phyloP scores from a whole-genome alignment of 2,329 filamentous ascomycete species.

The Cladosporium sp. region DNA sequence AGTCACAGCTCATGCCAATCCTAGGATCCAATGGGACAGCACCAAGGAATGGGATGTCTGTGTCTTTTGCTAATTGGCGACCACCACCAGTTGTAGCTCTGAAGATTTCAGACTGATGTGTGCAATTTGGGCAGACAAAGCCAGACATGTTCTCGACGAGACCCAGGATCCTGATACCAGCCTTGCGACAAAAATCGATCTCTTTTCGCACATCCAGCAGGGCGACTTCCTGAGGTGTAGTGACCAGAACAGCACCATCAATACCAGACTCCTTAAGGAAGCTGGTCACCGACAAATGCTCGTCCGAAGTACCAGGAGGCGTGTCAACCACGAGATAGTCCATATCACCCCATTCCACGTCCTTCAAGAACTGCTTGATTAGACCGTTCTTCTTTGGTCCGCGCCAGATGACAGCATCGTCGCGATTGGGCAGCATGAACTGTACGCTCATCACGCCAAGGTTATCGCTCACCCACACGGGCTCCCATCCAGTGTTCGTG shows the following conservation, averaged over 20 bases:
- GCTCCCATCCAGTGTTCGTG: conserved; percentile 84
- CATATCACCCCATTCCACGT: conserved; percentile 95
- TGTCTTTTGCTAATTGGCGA: conserved; percentile 75
- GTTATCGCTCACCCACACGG: conserved; percentile 94
- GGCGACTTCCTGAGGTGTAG: conserved; percentile 91
- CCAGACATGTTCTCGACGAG: conserved; percentile 98
- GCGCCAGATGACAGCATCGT: conserved; percentile 96
- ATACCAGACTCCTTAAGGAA: conserved; percentile 89
- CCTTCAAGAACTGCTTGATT: conserved; percentile 97
- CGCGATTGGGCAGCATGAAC: conserved; percentile 92
- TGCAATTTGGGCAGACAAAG: conserved; percentile 93
- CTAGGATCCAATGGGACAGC: conserved; percentile 87
- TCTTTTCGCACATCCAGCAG: conserved; percentile 94
- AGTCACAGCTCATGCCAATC: conserved; percentile 96
- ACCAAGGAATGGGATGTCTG: conserved; percentile 84
- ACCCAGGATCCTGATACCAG: conserved; percentile 82
- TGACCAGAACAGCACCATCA: conserved; percentile 88
- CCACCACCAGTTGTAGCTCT: conserved; percentile 87
- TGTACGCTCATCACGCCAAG: conserved; percentile 96
- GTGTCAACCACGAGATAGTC: conserved; percentile 95
- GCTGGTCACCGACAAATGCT: conserved; percentile 91
- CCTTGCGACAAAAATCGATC: conserved; percentile 96
- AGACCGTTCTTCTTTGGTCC: conserved; percentile 98
- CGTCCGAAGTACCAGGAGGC: conserved; percentile 90
- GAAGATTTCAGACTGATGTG: conserved; percentile 79